Evolutionary conservation across 2,329 filamentous ascomycete genomes (phyloP).

Genomic region (Fusarium succisae): DNA sequence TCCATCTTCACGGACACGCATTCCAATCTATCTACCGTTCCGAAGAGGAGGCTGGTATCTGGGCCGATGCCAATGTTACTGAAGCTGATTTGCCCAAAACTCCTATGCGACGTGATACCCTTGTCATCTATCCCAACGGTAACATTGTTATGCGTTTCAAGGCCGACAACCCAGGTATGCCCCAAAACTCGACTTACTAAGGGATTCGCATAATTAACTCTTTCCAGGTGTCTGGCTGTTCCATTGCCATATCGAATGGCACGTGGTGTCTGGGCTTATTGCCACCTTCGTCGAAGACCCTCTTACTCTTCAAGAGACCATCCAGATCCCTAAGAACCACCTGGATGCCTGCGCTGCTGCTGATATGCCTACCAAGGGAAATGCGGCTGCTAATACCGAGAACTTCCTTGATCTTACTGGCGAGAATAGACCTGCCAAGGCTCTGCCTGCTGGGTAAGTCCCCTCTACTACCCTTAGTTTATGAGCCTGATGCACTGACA

Average conservation of each 20-base stretch:
- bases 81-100: conserved; percentile 60
- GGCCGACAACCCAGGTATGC: conserved; percentile 71
- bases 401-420: conserved; percentile 72
- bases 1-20: conserved; percentile 81
- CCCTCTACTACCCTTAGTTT: background rate
- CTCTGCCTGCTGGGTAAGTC: conserved; percentile 68
- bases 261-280: conserved; percentile 71
- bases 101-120: conserved; percentile 75
- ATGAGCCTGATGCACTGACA: background rate
- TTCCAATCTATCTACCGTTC: conserved; percentile 76
- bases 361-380: conserved; percentile 66
- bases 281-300: conserved; percentile 73
- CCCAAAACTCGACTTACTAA: fast-evolving
- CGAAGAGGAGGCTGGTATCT: conserved; percentile 65
- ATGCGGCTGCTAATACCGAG: conserved; percentile 77
- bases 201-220: background rate
- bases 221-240: conserved; percentile 71
- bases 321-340: conserved; percentile 69
- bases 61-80: conserved; percentile 52
- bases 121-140: conserved; percentile 71
- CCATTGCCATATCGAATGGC: conserved; percentile 86
- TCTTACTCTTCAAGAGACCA: conserved; percentile 66
- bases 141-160: conserved; percentile 75
- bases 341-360: conserved; percentile 65
- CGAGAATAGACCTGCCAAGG: conserved; percentile 63